phyloP scores from a whole-genome alignment of 2,329 filamentous ascomycete genomes.

The Didymella sp. region DNA sequence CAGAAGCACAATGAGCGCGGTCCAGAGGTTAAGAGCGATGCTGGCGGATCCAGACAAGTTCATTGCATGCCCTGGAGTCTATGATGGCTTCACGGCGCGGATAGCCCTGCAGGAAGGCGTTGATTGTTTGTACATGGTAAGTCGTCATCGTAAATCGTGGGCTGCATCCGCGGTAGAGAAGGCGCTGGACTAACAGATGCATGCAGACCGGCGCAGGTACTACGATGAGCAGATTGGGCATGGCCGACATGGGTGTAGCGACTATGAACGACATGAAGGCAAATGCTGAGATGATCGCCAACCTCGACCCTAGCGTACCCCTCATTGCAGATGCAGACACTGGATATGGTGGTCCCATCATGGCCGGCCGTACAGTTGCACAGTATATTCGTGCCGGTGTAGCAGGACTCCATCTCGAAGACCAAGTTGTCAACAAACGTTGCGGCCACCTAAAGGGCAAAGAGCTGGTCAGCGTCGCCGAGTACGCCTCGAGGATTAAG shows the following conservation, averaged over 20 bases:
- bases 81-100: conserved; percentile 71
- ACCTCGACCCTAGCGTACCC: conserved; percentile 62
- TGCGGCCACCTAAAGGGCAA: conserved; percentile 71
- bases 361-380: conserved; percentile 61
- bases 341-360: conserved; percentile 56
- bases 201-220: conserved; percentile 68
- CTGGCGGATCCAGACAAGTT: conserved; percentile 43
- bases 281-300: conserved; percentile 71
- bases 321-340: conserved; percentile 69
- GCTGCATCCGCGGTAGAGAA: not conserved
- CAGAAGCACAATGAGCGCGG: conserved; percentile 30
- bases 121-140: conserved; percentile 71
- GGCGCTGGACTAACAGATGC: not conserved
- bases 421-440: conserved; percentile 69
- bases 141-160: conserved; percentile 15
- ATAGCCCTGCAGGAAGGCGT: conserved; percentile 69
- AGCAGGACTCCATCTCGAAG: conserved; percentile 67
- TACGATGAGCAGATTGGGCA: conserved; percentile 65
- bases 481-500: conserved; percentile 63
- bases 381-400: conserved; percentile 63
- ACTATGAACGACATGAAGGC: conserved; percentile 68
- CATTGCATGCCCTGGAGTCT: conserved; percentile 69
- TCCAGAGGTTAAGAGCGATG: conserved; percentile 43
- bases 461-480: conserved; percentile 60
- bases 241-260: conserved; percentile 68